These are phyloP conservation scores for Stemphylium lycopersici DNA, from an alignment of 2,329 filamentous ascomycete genomes.

Conservation along the genomic window DNA sequence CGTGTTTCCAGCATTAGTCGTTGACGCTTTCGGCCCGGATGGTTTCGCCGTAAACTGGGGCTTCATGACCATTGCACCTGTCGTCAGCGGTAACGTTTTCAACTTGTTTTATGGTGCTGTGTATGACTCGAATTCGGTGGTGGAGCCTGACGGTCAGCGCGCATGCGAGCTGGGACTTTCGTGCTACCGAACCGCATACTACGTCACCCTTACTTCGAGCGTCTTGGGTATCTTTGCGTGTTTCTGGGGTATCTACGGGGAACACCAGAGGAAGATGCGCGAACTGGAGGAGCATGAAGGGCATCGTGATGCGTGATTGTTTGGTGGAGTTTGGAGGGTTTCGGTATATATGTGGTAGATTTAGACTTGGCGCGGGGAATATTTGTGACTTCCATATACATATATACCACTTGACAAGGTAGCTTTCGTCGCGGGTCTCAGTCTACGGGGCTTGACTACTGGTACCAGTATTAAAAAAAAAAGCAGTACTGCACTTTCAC, in stretches of 20 bases:
- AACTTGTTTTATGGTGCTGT: constrained; percentile 88
- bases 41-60: constrained; percentile 97
- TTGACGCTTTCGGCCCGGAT: constrained; percentile 88
- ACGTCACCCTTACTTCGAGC: constrained; percentile 76
- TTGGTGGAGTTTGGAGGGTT: background rate
- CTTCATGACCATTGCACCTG: constrained; percentile 87
- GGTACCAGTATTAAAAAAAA: too few relatives aligned
- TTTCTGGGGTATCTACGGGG: constrained; percentile 71
- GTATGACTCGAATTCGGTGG: constrained; percentile 78
- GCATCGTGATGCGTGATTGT: constrained; percentile 37
- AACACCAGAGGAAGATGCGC: constrained; percentile 50
- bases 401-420: too few relatives aligned
- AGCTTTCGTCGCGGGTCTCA: too few relatives aligned
- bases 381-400: background rate
- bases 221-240: constrained; percentile 71
- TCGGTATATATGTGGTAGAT: background rate
- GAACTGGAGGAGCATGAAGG: constrained; percentile 40
- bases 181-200: constrained; percentile 84
- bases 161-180: constrained; percentile 77
- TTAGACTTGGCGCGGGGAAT: background rate
- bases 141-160: constrained; percentile 71
- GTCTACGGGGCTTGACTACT: too few relatives aligned
- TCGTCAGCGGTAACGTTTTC: constrained; percentile 87
- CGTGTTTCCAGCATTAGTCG: constrained; percentile 84
- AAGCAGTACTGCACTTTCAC: too few relatives aligned